Percentiles rank a stretch among this genome's conserved stretches.
phyloP scores from a whole-genome alignment of 1,139 yeast species.

The Debaryomyces psychrophilus region DNA sequence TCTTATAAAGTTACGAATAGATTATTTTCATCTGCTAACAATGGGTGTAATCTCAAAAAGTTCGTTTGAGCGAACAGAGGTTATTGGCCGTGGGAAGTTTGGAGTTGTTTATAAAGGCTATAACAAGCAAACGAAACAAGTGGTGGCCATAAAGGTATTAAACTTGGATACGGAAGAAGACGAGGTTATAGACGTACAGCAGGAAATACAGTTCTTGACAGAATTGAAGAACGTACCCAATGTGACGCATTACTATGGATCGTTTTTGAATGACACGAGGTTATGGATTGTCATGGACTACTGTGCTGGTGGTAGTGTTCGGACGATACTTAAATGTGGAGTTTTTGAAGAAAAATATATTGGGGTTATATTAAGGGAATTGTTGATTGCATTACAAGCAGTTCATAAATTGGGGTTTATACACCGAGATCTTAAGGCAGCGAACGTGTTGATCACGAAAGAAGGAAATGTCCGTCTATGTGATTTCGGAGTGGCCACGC shows the following conservation, averaged over 20 bases:
- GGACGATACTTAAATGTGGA: slow-evolving; percentile 88
- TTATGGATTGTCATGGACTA: slow-evolving; percentile 98
- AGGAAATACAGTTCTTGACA: slow-evolving; percentile 84
- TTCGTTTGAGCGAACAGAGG: slow-evolving; percentile 77
- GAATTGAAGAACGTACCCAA: slow-evolving; percentile 85
- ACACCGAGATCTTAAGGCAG: slow-evolving; percentile 95
- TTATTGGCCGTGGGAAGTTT: slow-evolving; percentile 94
- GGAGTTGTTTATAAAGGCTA: slow-evolving; percentile 93
- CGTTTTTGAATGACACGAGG: slow-evolving; percentile 81
- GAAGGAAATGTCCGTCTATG: slow-evolving; percentile 91
- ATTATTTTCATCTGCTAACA: not conserved
- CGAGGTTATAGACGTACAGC: slow-evolving; percentile 93
- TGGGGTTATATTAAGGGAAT: slow-evolving; percentile 80
- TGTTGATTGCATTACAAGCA: slow-evolving; percentile 72
- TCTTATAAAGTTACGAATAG: not conserved
- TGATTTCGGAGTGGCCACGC: slow-evolving; percentile 98
- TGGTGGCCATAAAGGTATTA: slow-evolving; percentile 90
- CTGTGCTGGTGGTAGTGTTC: slow-evolving; percentile 94
- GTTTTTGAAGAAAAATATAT: slow-evolving; percentile 82
- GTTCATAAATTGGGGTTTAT: slow-evolving; percentile 91
- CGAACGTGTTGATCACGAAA: slow-evolving; percentile 85
- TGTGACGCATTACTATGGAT: slow-evolving; percentile 90
- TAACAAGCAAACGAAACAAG: slow-evolving; percentile 64
- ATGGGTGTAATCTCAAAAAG: slow-evolving; percentile 11
- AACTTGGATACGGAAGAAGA: slow-evolving; percentile 92